phyloP scores from a whole-genome alignment of 176 grass and related monocot species.

The Oryza meridionalis region DNA sequence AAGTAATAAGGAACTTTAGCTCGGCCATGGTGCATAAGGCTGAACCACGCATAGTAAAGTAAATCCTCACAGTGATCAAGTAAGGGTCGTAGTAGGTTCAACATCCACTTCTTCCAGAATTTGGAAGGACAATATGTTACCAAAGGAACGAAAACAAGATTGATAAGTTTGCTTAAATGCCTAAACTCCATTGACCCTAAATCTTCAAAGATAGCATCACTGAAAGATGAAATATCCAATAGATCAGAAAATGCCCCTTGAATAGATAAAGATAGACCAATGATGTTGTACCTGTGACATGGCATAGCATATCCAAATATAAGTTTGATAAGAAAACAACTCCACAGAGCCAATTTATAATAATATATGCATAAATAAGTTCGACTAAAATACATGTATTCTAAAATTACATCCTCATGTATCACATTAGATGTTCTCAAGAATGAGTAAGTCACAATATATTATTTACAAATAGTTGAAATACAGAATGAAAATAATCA shows the following conservation, averaged over 20 bases:
- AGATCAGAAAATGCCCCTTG: conserved; percentile 48
- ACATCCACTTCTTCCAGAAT: conserved; percentile 45
- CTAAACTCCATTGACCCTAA: conserved; percentile 65
- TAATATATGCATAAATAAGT: no score
- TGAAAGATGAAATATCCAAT: conserved; percentile 43
- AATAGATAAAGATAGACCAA: conserved; percentile 57
- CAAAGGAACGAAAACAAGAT: conserved; percentile 54
- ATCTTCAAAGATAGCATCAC: conserved; percentile 51
- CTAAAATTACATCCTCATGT: no score
- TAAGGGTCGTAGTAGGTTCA: conserved; percentile 59
- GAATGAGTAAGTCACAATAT: no score
- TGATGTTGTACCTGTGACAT: conserved; percentile 49
- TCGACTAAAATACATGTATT: no score
- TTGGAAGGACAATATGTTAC: conserved; percentile 52
- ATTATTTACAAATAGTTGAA: no score
- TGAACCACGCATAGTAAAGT: conserved; percentile 58
- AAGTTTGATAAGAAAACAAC: no score
- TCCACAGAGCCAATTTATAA: no score
- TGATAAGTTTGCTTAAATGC: conserved; percentile 58
- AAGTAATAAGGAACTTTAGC: conserved; percentile 54
- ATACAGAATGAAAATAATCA: no score
- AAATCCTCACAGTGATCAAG: conserved; percentile 54
- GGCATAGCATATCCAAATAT: no score
- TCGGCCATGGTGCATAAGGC: conserved; percentile 47
- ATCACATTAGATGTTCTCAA: no score